Evolutionary conservation across 768 basidiomycete genomes (phyloP).

Genomic region (Clitopilus passeckerianus): DNA sequence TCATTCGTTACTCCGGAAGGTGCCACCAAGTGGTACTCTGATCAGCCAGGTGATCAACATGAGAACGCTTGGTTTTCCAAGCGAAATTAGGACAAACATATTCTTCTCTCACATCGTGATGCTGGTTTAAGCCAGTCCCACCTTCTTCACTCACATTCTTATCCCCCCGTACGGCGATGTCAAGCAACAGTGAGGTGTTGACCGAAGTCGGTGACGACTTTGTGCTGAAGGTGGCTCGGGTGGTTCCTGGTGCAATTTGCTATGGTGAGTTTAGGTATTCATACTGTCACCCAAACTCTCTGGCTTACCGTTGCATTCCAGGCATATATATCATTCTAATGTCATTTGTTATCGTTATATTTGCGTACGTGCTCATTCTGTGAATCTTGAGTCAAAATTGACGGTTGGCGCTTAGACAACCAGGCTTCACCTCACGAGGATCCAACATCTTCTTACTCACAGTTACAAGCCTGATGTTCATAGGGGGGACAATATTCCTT

Average conservation of each 20-base stretch:
- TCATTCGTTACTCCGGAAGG: not conserved
- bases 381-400: not conserved
- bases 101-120: not conserved
- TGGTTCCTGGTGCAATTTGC: constrained; percentile 9
- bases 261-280: constrained; percentile 8
- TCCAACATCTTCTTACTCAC: constrained; percentile 14
- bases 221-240: constrained; percentile 13
- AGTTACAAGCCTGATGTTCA: constrained; percentile 21
- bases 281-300: not conserved
- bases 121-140: not conserved
- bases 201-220: constrained; percentile 12
- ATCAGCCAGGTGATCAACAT: not conserved
- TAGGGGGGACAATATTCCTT: constrained; percentile 19
- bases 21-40: not conserved
- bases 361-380: constrained; percentile 4
- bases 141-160: not conserved
- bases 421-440: constrained; percentile 8
- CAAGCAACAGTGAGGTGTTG: constrained; percentile 10
- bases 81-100: not conserved
- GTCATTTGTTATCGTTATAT: constrained; percentile 8
- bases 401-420: constrained; percentile 10
- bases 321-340: constrained; percentile 16
- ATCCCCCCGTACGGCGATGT: constrained; percentile 5
- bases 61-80: not conserved
- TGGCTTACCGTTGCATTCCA: not conserved